Evolutionary conservation across 164 flowering plant genomes (phyloP).

Genomic region (Protea cynaroides): DNA sequence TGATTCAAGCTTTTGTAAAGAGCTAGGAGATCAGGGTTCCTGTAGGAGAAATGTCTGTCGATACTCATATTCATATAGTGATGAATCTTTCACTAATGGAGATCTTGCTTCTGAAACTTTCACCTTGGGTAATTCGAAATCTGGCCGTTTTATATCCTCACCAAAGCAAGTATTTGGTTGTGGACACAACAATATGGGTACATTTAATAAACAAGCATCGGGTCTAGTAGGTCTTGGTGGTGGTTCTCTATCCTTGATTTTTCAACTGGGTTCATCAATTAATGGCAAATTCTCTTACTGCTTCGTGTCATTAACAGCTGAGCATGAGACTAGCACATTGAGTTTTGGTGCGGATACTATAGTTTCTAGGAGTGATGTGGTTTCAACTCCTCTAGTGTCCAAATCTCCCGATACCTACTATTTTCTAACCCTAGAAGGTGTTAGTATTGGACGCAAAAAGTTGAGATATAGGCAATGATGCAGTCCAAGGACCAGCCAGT

Average conservation of each 20-base stretch:
- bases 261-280: constrained; percentile 26
- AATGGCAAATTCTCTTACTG: constrained; percentile 60
- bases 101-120: constrained; percentile 34
- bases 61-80: constrained; percentile 28
- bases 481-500: too few relatives aligned
- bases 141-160: constrained; percentile 5
- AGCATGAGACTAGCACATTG: constrained; percentile 19
- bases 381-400: constrained; percentile 34
- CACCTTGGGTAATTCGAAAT: constrained; percentile 24
- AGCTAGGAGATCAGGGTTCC: constrained; percentile 15
- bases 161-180: constrained; percentile 36
- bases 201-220: constrained; percentile 17
- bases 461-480: too few relatives aligned
- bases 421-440: constrained; percentile 32
- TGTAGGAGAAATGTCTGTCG: constrained; percentile 6
- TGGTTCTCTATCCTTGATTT: constrained; percentile 36
- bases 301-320: constrained; percentile 18
- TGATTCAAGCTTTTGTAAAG: constrained; percentile 17
- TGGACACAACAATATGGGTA: constrained; percentile 36
- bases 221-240: constrained; percentile 62
- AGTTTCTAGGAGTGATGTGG: constrained; percentile 24
- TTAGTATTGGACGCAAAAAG: constrained; percentile 33
- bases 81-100: constrained; percentile 32
- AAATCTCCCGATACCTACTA: constrained; percentile 24
- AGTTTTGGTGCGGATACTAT: constrained; percentile 32